Evolutionary conservation across 345 rosid species (phyloP).

Genomic region (Pelargonium nanum): DNA sequence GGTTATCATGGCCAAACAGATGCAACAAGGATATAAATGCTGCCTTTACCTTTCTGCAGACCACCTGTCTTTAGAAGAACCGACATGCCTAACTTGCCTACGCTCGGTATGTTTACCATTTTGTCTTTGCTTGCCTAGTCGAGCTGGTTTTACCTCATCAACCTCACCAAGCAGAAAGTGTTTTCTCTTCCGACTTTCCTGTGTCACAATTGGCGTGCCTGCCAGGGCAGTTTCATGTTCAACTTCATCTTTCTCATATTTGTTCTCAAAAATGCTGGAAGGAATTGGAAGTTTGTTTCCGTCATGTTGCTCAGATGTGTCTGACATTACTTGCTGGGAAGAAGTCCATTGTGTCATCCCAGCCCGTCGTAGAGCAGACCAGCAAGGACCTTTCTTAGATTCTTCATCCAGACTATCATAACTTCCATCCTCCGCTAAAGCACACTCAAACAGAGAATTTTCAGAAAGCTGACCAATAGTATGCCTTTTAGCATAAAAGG

Average conservation of each 20-base stretch:
- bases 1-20: not conserved
- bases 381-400: constrained; percentile 28
- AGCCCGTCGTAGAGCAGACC: constrained; percentile 28
- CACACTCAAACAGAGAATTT: not conserved
- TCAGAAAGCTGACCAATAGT: not conserved
- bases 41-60: constrained; percentile 48
- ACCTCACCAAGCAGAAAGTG: constrained; percentile 13
- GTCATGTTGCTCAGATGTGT: constrained; percentile 6
- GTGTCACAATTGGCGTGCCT: constrained; percentile 14
- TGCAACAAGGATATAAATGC: constrained; percentile 5
- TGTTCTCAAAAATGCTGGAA: constrained; percentile 20
- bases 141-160: constrained; percentile 19
- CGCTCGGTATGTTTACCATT: constrained; percentile 7
- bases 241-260: constrained; percentile 25
- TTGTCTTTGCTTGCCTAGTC: constrained; percentile 10
- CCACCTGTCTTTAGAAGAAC: constrained; percentile 40
- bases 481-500: no score
- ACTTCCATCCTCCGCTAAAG: constrained; percentile 1
- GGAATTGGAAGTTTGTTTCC: constrained; percentile 15
- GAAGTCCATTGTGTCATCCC: constrained; percentile 37
- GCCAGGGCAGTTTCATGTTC: constrained; percentile 15
- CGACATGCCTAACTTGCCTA: constrained; percentile 19
- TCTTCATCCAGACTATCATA: constrained; percentile 16
- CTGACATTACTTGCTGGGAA: constrained; percentile 15
- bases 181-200: constrained; percentile 32